Base-by-base conservation (phyloP, 2,329 filamentous ascomycete genomes). In the Dothistroma septosporum region DNA sequence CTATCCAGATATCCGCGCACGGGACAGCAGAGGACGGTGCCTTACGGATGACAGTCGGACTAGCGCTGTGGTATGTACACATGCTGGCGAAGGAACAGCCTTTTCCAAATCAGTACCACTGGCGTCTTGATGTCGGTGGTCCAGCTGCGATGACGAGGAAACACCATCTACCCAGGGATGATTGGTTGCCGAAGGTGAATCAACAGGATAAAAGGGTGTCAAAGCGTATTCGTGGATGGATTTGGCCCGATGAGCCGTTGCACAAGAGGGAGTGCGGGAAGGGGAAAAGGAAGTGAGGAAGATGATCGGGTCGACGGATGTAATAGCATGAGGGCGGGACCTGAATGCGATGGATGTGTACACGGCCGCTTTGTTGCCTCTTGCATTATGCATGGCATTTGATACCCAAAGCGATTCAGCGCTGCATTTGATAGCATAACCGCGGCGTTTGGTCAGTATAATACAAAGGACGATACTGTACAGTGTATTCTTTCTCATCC, bases 1-100 rank as follows among this genome's bases (percentile, higher is more conserved):
- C 85, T 0, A 83, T 87, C 57, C 76, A 80, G 6, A 80, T 85
- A 55, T 66, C 70, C 9, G 66, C 75, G 11, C 69, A 72, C 10
- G 72, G 73, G 8, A 72, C 71, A 48, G 63, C 53, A 19, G 76
- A 66, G 66, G 75, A 69, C 33, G 75, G 72, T 6, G 76, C 77
- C 52, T 74, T 79, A 6, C 80, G 82, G 58, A 80, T 90, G 69
- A 91, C 89, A 0, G 88, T 88, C 12, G 85, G 86, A 63, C 80
- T 92, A 8, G 89, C 89, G 0, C 82, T 92, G 35, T 92, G 88
- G 87, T 90, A 87, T 55, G 78, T 92, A 44, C 90, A 90, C 75
- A 87, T 88, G 80, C 79, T 90, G 53, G 87, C 87, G 24, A 80
- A 82, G 64, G 84, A 87, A 70, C 82, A 86, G 64, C 79, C 82